Base-by-base conservation (phyloP, 768 basidiomycete genomes). In the Infundibulicybe gibba region DNA sequence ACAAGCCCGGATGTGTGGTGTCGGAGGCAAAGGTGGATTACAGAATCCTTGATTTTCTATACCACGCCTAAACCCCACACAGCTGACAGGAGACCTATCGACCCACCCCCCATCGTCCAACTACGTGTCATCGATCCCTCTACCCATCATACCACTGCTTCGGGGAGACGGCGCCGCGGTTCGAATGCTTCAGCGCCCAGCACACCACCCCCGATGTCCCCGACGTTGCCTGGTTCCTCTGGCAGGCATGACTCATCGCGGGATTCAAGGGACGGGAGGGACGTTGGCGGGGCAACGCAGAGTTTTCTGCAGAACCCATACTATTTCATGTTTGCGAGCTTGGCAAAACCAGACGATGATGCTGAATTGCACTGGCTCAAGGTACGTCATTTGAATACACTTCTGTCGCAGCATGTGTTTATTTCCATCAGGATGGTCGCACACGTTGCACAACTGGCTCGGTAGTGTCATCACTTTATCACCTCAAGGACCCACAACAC, bases 91-190 rank as follows among this genome's bases (percentile, higher is more conserved):
- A 77, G 94, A 32, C 94, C 94, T 2, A 93, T 97, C 61, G 94
- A 97, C 72, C 94, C 94, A 0, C 93, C 94, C 1, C 94, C 94
- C 14, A 94, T 97, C 68, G 84, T 97, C n/a, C 92, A 95, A 64
- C 81, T 97, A 6, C 83, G 87, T 45, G 90, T 97, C 45, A 74
- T 90, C 55, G 87, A 93, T 67, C 83, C 80, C n/a, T 44, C 59
- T 19, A 39, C 50, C 25, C 43, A 32, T n/a, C 32, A 17, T 33
- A 3, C 3, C 17, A 10, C 35, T 38, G 35, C 35, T 10, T 14
- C 35, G 6, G 25, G 35, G 4, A 3, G 35, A 14, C 35, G 35
- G 6, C 35, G 35, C 35, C 35, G 35, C 35, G 15, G 40, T 39
- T 41, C 47, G 16, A 34, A 15, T 38, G 35, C 17, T 14, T 38